Evolutionary conservation across 2,329 filamentous ascomycete genomes (phyloP).

Genomic region (Tolypocladium pustulatum): DNA sequence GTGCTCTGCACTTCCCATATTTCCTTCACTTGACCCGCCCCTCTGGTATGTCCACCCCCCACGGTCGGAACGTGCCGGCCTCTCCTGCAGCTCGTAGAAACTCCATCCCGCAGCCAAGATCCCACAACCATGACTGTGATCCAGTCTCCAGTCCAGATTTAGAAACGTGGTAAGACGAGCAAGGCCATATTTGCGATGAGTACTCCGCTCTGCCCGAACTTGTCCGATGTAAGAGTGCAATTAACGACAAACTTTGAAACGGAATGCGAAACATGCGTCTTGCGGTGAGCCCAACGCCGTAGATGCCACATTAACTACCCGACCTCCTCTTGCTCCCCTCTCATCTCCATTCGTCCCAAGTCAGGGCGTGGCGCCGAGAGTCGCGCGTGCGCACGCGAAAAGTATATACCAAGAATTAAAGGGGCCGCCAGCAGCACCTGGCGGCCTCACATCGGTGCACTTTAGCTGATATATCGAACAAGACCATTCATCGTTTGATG

Average conservation of each 20-base stretch:
- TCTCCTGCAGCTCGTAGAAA: neutral
- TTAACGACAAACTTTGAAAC: neutral
- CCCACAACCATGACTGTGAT: neutral
- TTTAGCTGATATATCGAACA: neutral
- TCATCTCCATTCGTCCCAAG: neutral
- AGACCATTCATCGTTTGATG: neutral
- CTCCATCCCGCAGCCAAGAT: neutral
- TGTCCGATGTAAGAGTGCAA: neutral
- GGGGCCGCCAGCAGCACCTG: neutral
- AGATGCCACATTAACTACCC: neutral
- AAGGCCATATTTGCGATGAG: neutral
- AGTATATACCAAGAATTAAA: constrained; percentile 3
- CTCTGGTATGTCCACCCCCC: neutral
- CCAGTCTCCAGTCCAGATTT: neutral
- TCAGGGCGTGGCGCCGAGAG: neutral
- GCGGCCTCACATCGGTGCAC: neutral
- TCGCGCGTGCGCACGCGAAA: neutral
- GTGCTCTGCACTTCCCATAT: neutral
- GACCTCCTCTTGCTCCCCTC: neutral
- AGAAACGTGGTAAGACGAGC: neutral
- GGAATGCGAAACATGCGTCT: neutral
- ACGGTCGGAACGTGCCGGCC: neutral
- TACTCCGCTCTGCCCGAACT: neutral
- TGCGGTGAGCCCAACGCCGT: neutral
- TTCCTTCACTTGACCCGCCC: neutral